A percentile compares a stretch with the other conserved stretches of the same genome.
phyloP scores from a whole-genome alignment of 1,284 basidiomycete genomes.

The Apiotrichum montevideense region DNA sequence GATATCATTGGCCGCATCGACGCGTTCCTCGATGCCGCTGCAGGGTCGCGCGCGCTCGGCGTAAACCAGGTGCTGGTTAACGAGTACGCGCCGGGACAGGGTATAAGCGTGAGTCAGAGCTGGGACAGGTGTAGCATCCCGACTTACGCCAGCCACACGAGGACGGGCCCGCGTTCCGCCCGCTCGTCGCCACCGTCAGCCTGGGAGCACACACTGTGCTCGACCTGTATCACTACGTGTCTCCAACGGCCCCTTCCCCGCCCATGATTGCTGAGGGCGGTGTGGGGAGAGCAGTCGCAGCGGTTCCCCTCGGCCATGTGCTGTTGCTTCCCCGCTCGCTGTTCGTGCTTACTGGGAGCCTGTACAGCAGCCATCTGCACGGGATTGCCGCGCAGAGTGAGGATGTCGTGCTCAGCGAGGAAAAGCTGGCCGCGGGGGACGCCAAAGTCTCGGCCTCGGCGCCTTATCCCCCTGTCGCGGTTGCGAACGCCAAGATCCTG shows the following conservation, averaged over 20 bases:
- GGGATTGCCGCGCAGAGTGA: conserved; percentile 55
- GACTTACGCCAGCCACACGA: conserved; percentile 68
- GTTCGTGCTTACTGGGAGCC: conserved; percentile 62
- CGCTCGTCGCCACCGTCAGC: conserved; percentile 83
- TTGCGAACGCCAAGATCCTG: conserved; percentile 57
- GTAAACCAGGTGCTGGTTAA: conserved; percentile 82
- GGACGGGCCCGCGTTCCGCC: conserved; percentile 82
- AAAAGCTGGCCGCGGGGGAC: background rate
- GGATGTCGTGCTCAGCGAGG: background rate
- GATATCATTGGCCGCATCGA: conserved; percentile 64
- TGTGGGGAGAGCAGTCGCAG: conserved; percentile 56
- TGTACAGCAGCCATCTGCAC: conserved; percentile 69
- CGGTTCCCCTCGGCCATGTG: conserved; percentile 62
- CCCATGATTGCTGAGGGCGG: conserved; percentile 27
- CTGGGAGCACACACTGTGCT: conserved; percentile 77
- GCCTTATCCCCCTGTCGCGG: conserved; percentile 33
- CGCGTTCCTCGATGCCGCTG: conserved; percentile 23
- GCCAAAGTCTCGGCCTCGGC: background rate
- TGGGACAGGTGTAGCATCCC: no score
- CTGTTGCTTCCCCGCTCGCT: conserved; percentile 75
- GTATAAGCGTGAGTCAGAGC: conserved; percentile 73
- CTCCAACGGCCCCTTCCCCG: conserved; percentile 37
- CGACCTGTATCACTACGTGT: conserved; percentile 69
- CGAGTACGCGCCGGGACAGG: conserved; percentile 84
- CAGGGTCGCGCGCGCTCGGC: conserved; percentile 34